phyloP scores from a whole-genome alignment of 306 rosid species.

The Vigna trinervia region DNA sequence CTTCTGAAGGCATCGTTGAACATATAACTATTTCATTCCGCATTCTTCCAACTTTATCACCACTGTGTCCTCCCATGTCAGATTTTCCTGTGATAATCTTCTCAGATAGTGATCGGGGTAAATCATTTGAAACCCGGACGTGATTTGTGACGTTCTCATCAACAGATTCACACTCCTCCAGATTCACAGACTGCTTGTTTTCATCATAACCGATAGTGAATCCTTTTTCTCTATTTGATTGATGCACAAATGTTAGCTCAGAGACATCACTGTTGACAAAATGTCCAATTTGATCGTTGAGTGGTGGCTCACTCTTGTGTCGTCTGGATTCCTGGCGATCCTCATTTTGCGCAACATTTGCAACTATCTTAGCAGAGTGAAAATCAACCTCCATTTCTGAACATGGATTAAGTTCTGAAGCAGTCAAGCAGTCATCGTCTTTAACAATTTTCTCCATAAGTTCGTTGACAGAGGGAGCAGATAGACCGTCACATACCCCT shows the following conservation, averaged over 20 bases:
- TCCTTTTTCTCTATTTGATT: constrained; percentile 35
- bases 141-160: constrained; percentile 39
- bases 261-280: constrained; percentile 4
- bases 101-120: constrained; percentile 50
- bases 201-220: constrained; percentile 7
- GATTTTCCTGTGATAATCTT: constrained; percentile 39
- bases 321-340: constrained; percentile 9
- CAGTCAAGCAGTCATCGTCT: constrained; percentile 23
- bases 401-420: constrained; percentile 12
- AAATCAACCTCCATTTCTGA: constrained; percentile 9
- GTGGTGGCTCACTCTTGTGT: constrained; percentile 11
- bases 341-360: constrained; percentile 29
- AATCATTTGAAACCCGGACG: constrained; percentile 47
- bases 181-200: constrained; percentile 30
- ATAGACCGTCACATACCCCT: constrained; percentile 33
- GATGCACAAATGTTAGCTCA: constrained; percentile 19
- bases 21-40: constrained; percentile 41
- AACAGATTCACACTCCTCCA: constrained; percentile 27
- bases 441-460: constrained; percentile 36
- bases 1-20: constrained; percentile 38
- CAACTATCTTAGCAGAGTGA: constrained; percentile 34
- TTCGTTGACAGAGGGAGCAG: constrained; percentile 41
- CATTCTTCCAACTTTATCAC: constrained; percentile 32
- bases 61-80: constrained; percentile 39
- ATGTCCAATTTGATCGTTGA: constrained; percentile 38